Evolutionary conservation across 768 basidiomycete species (phyloP).

Genomic region (Suillus placidus): DNA sequence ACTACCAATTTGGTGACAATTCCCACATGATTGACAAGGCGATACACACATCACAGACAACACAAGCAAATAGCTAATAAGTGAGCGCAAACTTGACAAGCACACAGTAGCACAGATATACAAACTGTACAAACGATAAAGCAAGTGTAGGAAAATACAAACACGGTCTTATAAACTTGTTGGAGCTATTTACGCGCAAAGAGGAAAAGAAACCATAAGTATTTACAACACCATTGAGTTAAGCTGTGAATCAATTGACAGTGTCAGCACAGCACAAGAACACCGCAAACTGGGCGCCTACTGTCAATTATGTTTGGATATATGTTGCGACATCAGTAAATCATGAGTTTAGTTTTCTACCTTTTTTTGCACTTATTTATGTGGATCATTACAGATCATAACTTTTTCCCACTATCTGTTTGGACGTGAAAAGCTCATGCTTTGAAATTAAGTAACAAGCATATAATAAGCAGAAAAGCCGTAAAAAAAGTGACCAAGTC

Average conservation of each 20-base stretch:
- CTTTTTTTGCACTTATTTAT: neutral
- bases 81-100: neutral
- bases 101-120: slow-evolving; percentile 1
- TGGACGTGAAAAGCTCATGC: neutral
- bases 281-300: too few species aligned
- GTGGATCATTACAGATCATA: too few species aligned
- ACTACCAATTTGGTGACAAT: neutral
- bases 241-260: too few species aligned
- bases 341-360: neutral
- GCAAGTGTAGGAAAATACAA: neutral
- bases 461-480: neutral
- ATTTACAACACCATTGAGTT: too few species aligned
- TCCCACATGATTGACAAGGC: neutral
- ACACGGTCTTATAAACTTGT: neutral
- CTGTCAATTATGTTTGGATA: too few species aligned
- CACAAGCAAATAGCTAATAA: neutral
- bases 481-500: neutral
- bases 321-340: neutral
- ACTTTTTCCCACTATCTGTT: neutral
- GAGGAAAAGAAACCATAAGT: neutral
- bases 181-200: neutral
- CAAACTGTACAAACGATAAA: neutral
- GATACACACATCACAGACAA: neutral
- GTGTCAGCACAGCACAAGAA: too few species aligned
- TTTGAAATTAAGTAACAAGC: neutral